Conservation (phyloP, 1,284 basidiomycete genomes). For the Apiotrichum laibachii region DNA sequence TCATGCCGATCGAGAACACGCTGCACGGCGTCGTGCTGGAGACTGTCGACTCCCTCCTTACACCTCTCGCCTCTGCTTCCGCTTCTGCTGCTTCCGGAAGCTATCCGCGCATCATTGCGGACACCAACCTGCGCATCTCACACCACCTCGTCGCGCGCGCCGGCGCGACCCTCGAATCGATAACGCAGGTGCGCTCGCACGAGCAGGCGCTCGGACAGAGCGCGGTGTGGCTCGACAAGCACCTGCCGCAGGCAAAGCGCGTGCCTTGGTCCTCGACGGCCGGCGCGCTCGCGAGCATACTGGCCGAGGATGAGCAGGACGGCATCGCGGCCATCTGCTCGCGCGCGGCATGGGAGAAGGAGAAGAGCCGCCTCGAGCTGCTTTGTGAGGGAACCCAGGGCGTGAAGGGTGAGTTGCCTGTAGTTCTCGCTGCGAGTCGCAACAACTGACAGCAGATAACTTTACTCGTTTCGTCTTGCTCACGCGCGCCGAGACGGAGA, state of each 20-base stretch:
- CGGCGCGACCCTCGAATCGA: slow-evolving; percentile 33
- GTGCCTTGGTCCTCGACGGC: slow-evolving; percentile 43
- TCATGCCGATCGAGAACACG: slow-evolving; percentile 50
- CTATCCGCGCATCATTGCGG: slow-evolving; percentile 12
- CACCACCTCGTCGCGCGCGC: slow-evolving; percentile 44
- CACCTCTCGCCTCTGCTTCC: background rate
- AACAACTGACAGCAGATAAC: slow-evolving; percentile 38
- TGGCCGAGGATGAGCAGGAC: slow-evolving; percentile 11
- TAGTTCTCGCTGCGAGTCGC: too few species aligned
- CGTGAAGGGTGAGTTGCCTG: slow-evolving; percentile 35
- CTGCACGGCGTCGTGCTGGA: slow-evolving; percentile 49
- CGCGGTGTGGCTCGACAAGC: slow-evolving; percentile 29
- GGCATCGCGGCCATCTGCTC: slow-evolving; percentile 48
- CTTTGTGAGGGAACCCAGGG: slow-evolving; percentile 44
- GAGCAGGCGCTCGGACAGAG: slow-evolving; percentile 53
- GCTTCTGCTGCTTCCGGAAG: background rate
- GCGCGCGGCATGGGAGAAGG: slow-evolving; percentile 27
- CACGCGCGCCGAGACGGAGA: slow-evolving; percentile 5
- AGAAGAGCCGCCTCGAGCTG: slow-evolving; percentile 34
- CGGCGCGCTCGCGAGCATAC: slow-evolving; percentile 35
- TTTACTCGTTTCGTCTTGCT: slow-evolving; percentile 50
- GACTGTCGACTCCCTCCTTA: slow-evolving; percentile 42
- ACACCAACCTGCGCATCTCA: slow-evolving; percentile 34
- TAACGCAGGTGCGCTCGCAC: slow-evolving; percentile 45
- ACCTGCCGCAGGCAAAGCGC: slow-evolving; percentile 36